A percentile compares a stretch with the other conserved stretches of the same genome.
Conservation (phyloP, 352 stramenopile species). For the Pythium brassicae region DNA sequence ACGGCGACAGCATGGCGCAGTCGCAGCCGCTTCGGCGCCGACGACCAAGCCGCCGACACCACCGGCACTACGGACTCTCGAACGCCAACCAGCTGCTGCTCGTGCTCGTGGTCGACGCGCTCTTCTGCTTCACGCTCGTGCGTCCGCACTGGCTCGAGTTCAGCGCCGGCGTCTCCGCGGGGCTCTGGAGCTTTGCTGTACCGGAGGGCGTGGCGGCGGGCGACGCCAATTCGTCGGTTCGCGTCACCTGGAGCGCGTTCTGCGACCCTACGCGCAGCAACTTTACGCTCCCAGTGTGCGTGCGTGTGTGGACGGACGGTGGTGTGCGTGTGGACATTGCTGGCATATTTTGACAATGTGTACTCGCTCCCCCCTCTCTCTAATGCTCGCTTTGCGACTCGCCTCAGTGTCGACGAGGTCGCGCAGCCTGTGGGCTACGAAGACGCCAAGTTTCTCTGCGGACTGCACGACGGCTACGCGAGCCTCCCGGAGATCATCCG, state of each 20-base stretch:
- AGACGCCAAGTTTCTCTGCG: slow-evolving; percentile 27
- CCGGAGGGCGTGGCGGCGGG: slow-evolving; percentile 15
- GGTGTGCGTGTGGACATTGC: no score
- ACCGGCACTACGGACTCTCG: slow-evolving; percentile 71
- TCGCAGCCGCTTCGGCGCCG: not conserved
- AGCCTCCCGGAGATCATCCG: slow-evolving; percentile 30
- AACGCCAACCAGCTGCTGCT: slow-evolving; percentile 86
- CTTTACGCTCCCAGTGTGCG: slow-evolving; percentile 25
- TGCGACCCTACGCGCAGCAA: slow-evolving; percentile 28
- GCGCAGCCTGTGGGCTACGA: slow-evolving; percentile 13
- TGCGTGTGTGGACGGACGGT: not conserved
- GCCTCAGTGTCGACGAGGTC: slow-evolving; percentile 8
- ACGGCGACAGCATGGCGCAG: not conserved
- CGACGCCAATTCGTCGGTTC: slow-evolving; percentile 24
- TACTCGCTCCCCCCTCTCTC: no score
- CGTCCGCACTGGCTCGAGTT: slow-evolving; percentile 63
- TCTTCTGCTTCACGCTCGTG: slow-evolving; percentile 66
- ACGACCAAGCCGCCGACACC: slow-evolving; percentile 21
- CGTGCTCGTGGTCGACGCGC: slow-evolving; percentile 37
- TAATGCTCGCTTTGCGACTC: no score
- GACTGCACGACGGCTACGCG: slow-evolving; percentile 19
- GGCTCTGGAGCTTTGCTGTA: slow-evolving; percentile 52
- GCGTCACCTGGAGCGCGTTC: slow-evolving; percentile 46
- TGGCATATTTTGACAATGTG: no score
- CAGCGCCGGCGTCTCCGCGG: slow-evolving; percentile 31